These are phyloP conservation scores for Elsinoe fawcettii DNA, from an alignment of 2,329 filamentous ascomycete species.

Conservation along the genomic window DNA sequence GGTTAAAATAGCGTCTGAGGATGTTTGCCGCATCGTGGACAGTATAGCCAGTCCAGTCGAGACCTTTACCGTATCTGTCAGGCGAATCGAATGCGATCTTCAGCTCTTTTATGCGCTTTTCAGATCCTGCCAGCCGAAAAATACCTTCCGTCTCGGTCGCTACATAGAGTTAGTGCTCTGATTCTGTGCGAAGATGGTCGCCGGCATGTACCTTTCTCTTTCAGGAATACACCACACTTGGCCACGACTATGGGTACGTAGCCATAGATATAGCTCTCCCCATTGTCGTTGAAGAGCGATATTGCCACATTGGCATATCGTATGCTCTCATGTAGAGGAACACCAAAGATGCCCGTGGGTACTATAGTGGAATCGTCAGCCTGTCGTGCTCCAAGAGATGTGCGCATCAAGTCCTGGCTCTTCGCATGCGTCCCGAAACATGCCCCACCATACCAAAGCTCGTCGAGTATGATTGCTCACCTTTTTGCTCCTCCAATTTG, in stretches of 20 bases:
- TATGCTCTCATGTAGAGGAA: slow-evolving; percentile 88
- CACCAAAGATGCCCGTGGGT: slow-evolving; percentile 79
- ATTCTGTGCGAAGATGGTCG: neutral
- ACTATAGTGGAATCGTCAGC: neutral
- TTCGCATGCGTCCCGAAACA: neutral
- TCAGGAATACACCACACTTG: slow-evolving; percentile 94
- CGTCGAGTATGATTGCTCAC: slow-evolving; percentile 29
- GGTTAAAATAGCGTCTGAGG: slow-evolving; percentile 87
- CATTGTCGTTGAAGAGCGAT: slow-evolving; percentile 84
- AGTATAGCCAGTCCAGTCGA: slow-evolving; percentile 95
- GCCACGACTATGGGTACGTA: slow-evolving; percentile 98
- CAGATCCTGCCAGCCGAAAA: slow-evolving; percentile 89
- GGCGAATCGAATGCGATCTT: slow-evolving; percentile 89
- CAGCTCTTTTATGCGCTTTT: slow-evolving; percentile 96
- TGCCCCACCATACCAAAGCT: neutral
- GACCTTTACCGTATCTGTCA: slow-evolving; percentile 88
- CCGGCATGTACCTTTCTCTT: slow-evolving; percentile 78
- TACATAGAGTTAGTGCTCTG: slow-evolving; percentile 32
- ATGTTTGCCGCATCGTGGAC: slow-evolving; percentile 98
- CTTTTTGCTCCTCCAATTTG: slow-evolving; percentile 57
- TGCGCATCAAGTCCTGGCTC: neutral
- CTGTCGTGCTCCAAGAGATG: neutral
- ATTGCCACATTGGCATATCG: slow-evolving; percentile 97
- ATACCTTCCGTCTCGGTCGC: slow-evolving; percentile 94
- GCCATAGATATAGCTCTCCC: slow-evolving; percentile 94